Conservation (phyloP, 345 rosid species). For the Alliaria petiolata region DNA sequence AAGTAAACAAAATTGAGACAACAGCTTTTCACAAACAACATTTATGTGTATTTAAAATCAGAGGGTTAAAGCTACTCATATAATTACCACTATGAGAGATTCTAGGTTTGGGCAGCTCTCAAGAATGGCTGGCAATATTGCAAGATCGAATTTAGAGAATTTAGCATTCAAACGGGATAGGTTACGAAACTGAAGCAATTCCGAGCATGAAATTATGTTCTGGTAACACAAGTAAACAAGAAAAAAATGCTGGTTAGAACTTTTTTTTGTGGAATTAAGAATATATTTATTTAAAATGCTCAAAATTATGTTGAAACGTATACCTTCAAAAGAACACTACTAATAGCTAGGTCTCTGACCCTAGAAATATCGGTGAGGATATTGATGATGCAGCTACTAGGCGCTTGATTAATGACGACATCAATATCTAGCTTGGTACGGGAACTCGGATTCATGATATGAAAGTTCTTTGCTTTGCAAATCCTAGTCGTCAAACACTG, state of each 20-base stretch:
- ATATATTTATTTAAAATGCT: background rate
- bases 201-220: background rate
- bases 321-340: background rate
- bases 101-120: background rate
- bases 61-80: background rate
- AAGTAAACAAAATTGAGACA: background rate
- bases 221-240: background rate
- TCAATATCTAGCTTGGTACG: background rate
- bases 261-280: background rate
- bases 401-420: background rate
- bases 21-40: background rate
- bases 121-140: background rate
- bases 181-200: background rate
- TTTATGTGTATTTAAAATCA: too few species aligned
- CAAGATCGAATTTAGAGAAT: background rate
- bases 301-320: background rate
- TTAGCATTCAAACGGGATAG: background rate
- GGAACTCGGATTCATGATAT: background rate
- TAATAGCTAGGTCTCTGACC: background rate
- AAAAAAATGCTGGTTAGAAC: background rate
- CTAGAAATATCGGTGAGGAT: background rate
- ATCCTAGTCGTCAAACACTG: background rate
- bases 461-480: background rate
- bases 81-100: background rate
- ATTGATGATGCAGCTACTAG: too few species aligned